Evolutionary conservation across 2,329 filamentous ascomycete species (phyloP).

Genomic region (Pseudogymnoascus sp.): DNA sequence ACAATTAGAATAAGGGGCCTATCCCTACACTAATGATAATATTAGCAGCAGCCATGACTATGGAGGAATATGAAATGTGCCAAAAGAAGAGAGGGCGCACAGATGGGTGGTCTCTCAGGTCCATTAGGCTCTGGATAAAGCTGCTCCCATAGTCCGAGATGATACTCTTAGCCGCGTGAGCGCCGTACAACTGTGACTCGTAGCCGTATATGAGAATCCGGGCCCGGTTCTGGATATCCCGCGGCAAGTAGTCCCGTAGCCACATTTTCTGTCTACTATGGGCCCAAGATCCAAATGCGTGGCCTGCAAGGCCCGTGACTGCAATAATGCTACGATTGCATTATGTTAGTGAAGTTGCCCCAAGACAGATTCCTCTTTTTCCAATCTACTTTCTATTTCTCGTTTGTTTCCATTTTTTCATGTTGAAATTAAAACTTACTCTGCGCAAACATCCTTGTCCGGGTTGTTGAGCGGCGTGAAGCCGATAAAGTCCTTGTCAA

Average conservation of each 20-base stretch:
- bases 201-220: conserved; percentile 11
- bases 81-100: neutral
- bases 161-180: neutral
- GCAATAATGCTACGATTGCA: conserved; percentile 9
- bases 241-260: conserved; percentile 10
- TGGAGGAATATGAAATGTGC: neutral
- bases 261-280: conserved; percentile 2
- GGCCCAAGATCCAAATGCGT: conserved; percentile 10
- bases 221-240: neutral
- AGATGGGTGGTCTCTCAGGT: neutral
- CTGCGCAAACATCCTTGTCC: neutral
- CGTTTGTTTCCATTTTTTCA: neutral
- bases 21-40: neutral
- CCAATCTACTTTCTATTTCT: neutral
- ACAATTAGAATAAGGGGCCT: neutral
- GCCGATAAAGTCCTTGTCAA: neutral
- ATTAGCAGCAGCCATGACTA: neutral
- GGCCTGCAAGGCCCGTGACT: conserved; percentile 9
- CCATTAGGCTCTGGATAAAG: neutral
- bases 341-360: neutral
- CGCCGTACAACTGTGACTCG: conserved; percentile 10
- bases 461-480: neutral
- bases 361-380: neutral
- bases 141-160: neutral
- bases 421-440: neutral